Evolutionary conservation across 2,329 filamentous ascomycete genomes (phyloP).

Genomic region (Pseudofabraea citricarpa): DNA sequence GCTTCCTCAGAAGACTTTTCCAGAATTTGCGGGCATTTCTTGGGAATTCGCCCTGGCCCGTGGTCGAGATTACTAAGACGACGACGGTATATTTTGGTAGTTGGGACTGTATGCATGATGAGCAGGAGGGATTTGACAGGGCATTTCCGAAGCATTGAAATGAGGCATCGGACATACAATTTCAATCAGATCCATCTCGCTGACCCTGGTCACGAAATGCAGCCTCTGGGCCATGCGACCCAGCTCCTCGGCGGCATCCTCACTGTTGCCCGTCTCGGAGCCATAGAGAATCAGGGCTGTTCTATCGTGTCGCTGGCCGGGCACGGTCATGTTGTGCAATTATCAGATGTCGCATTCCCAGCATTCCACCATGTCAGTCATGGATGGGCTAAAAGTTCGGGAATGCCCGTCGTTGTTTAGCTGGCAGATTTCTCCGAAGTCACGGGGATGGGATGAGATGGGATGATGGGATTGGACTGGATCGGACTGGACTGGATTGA

Average conservation of each 20-base stretch:
- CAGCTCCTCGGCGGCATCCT: constrained; percentile 85
- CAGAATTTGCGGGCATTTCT: constrained; percentile 79
- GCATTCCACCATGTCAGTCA: not conserved
- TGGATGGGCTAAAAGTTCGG: not conserved
- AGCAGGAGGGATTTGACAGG: constrained; percentile 17
- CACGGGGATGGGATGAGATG: no score
- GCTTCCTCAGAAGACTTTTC: constrained; percentile 77
- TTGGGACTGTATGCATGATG: constrained; percentile 36
- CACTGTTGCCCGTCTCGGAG: constrained; percentile 90
- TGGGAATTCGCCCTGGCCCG: constrained; percentile 90
- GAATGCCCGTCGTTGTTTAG: no score
- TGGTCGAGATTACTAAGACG: constrained; percentile 83
- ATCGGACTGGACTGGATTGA: no score
- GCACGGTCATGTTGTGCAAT: constrained; percentile 12
- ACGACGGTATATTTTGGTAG: constrained; percentile 52
- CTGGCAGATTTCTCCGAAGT: no score
- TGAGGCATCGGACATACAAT: constrained; percentile 52
- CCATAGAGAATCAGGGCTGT: constrained; percentile 78
- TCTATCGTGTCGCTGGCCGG: constrained; percentile 28
- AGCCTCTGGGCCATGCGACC: constrained; percentile 70
- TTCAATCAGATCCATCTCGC: constrained; percentile 71
- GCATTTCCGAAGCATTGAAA: constrained; percentile 12
- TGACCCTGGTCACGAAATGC: constrained; percentile 70
- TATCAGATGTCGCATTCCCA: not conserved
- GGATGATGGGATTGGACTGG: no score